A percentile compares a stretch with the other conserved stretches of the same genome.
Conservation (phyloP, 495 filamentous ascomycete species). For the Bombardia bombarda region DNA sequence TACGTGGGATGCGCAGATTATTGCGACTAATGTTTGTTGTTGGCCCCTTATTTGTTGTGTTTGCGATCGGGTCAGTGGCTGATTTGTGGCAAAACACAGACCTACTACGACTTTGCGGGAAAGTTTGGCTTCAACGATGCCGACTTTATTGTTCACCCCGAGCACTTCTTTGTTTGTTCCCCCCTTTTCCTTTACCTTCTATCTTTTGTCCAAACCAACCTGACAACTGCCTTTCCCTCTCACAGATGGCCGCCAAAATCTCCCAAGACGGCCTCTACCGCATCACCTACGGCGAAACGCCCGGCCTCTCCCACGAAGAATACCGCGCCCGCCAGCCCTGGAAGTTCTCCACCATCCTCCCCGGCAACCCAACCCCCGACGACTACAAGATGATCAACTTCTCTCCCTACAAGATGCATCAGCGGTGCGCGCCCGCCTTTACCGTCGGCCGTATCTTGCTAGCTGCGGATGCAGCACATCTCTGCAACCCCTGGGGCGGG, state of each 20-base stretch:
- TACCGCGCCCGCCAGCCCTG: slow-evolving; percentile 43
- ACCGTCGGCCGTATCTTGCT: slow-evolving; percentile 49
- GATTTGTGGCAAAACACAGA: slow-evolving; percentile 19
- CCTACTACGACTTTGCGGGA: slow-evolving; percentile 46
- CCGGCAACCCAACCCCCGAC: slow-evolving; percentile 48
- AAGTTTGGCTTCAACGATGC: slow-evolving; percentile 47
- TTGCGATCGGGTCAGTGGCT: not conserved
- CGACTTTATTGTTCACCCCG: slow-evolving; percentile 53
- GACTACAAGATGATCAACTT: slow-evolving; percentile 48
- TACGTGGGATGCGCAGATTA: slow-evolving; percentile 50
- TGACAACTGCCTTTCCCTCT: not conserved
- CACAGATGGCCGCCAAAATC: slow-evolving; percentile 50
- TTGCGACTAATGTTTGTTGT: slow-evolving; percentile 51
- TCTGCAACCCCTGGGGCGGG: slow-evolving; percentile 52
- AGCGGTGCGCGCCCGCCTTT: slow-evolving; percentile 49
- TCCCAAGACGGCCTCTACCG: slow-evolving; percentile 51
- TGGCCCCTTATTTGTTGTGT: not conserved
- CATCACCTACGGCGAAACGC: slow-evolving; percentile 50
- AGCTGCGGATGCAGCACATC: slow-evolving; percentile 52
- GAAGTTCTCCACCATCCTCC: slow-evolving; percentile 48
- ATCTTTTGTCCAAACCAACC: not conserved
- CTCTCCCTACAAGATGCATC: slow-evolving; percentile 54
- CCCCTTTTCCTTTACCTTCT: not conserved
- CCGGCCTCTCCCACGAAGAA: slow-evolving; percentile 44
- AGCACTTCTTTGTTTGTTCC: slow-evolving; percentile 40